Percentiles rank a stretch among this genome's conserved stretches.
Evolutionary conservation across 176 grass and related monocot species (phyloP).

Genomic region (Triticum dicoccoides): DNA sequence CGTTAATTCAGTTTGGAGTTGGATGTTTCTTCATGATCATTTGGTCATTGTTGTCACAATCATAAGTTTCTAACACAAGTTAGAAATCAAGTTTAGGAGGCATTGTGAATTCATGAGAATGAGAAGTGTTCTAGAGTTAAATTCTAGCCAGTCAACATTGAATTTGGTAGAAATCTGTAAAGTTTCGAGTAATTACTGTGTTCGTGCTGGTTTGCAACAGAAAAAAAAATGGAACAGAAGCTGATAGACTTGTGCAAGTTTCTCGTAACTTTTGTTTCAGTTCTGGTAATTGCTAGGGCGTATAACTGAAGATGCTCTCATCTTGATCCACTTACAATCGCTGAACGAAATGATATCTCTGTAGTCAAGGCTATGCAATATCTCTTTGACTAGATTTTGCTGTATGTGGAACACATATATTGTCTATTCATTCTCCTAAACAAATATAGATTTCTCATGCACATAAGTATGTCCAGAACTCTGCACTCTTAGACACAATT

Average conservation of each 20-base stretch:
- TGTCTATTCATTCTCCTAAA: not conserved
- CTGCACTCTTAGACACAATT: not conserved
- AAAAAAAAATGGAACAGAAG: not conserved
- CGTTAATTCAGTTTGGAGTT: not conserved
- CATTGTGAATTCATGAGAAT: not conserved
- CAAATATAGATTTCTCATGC: not conserved
- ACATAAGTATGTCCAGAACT: not conserved
- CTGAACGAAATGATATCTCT: not conserved
- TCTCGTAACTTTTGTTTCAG: not conserved
- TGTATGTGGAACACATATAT: not conserved
- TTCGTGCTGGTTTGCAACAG: not conserved
- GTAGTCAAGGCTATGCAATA: not conserved
- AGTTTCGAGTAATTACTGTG: not conserved
- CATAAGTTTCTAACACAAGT: not conserved
- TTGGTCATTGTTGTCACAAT: not conserved
- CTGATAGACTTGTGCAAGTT: not conserved
- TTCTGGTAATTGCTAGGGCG: not conserved
- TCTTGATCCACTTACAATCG: not conserved
- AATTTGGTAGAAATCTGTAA: not conserved
- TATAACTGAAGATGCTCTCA: not conserved
- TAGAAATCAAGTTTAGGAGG: not conserved
- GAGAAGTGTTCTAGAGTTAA: not conserved
- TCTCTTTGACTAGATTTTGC: conserved; percentile 2
- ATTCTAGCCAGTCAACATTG: not conserved
- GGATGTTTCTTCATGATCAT: not conserved